Evolutionary conservation across 164 flowering plant species (phyloP).

Genomic region (Liquidambar formosana): DNA sequence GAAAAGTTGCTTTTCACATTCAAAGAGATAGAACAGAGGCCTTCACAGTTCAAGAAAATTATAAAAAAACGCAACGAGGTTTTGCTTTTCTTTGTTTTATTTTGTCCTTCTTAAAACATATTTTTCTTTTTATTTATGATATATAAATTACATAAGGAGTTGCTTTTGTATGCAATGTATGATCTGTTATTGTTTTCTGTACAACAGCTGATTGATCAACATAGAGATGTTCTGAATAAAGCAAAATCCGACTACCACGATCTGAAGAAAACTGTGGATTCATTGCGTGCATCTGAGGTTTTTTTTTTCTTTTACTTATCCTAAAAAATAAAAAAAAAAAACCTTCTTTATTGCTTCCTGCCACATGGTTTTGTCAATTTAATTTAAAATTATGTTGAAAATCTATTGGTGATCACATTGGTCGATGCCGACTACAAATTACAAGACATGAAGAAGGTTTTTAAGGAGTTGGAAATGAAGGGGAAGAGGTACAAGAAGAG

Average conservation of each 20-base stretch:
- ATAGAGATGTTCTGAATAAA: conserved; percentile 67
- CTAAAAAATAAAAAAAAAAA: too few species aligned
- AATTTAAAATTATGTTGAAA: not conserved
- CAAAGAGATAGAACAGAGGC: conserved; percentile 84
- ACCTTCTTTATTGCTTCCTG: not conserved
- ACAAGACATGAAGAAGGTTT: conserved; percentile 76
- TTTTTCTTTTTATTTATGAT: not conserved
- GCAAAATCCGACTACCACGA: conserved; percentile 74
- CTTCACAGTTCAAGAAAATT: conserved; percentile 76
- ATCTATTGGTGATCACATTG: conserved; percentile 34
- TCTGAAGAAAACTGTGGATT: conserved; percentile 64
- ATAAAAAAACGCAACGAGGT: conserved; percentile 78
- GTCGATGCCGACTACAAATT: conserved; percentile 88
- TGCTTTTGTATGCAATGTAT: not conserved
- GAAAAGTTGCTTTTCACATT: conserved; percentile 49
- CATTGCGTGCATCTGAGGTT: conserved; percentile 84
- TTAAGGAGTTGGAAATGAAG: conserved; percentile 75
- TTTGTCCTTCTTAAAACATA: too few species aligned
- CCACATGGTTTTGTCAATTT: not conserved
- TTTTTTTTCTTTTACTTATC: too few species aligned
- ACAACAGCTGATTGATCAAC: conserved; percentile 76
- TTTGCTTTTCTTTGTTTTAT: not conserved
- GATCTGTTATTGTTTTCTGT: conserved; percentile 6
- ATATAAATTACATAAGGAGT: not conserved
- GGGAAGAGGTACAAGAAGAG: conserved; percentile 71